Base-by-base conservation (phyloP, 2,329 filamentous ascomycete species). In the Parastagonospora nodorum region DNA sequence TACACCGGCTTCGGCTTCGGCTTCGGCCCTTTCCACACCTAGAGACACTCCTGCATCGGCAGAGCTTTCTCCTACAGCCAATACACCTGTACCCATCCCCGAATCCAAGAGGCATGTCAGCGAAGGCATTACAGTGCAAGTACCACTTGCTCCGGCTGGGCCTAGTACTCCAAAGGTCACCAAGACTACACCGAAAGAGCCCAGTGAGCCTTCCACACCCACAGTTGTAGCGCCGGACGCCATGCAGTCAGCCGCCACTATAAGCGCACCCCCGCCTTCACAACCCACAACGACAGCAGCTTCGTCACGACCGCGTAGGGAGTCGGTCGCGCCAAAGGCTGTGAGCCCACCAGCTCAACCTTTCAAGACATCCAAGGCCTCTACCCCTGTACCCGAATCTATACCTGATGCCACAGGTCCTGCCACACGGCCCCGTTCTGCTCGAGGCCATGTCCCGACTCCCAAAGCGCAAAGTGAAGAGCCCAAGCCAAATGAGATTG, bases 381-480 rank as follows among this genome's bases (percentile, higher is more conserved):
- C 59, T 0, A 62, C 60, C 2, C 58, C 63, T 16, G 48, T 42
- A 12, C 57, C 57, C 1, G 61, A 63, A 11, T 16, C 55, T n/a
- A 50, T 35, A 14, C 47, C 58, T 27, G 53, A 54, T 4, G 29
- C 56, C 11, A 42, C 63, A 9, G 51, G 44, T 8, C 57, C 55
- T 8, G 46, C 57, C 14, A 55, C 60, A 42, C 73, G 66, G 45
- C 53, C 73, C 6, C 71, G 77, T 36, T 71, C 73, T 37, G 66
- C 78, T 45, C 75, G 78, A 46, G 63, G 64, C 35, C 70, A 69
- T 42, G 63, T 68, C 19, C 72, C 61, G 12, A 73, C 64, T 6
- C 69, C 68, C 8, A 78, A 80, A 60, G 78, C 79, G 10, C 77
- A 79, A 28, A 78, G 75, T 45, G 78, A 79, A 52, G 78, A 81